Evolutionary conservation across 306 rosid genomes (phyloP), one percentile per base, ranked within the genome.

Genomic region (Prunus campanulata): DNA sequence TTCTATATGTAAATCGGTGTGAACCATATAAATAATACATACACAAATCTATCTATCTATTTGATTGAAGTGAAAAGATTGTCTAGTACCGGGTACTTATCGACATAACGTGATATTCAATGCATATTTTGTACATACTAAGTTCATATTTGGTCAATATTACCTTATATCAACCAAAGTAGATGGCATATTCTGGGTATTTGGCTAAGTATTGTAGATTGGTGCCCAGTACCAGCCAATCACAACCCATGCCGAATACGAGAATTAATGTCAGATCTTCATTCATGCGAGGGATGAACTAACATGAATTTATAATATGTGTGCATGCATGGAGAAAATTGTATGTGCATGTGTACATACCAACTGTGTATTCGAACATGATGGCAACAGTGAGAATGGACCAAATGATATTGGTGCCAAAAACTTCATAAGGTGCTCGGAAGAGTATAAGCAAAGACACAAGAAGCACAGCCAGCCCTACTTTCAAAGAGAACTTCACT

Each of bases 281-380:
- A 39, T 39, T 39, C 44, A 39, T 39, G 9, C 44, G 44, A 18
- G 60, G 29, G n/a, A 20, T 52, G 32, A 22, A 35, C 47, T 22
- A 14, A 5, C 3, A 64, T 13, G 18, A 30, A 71, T 67, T 42
- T 74, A 2, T 48, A 52, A 59, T 22, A 55, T 48, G 54, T 42
- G 16, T 63, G 51, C 25, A 32, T 65, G 60, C 22, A 29, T 59
- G 32, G 18, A 25, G 25, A 13, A 1, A 25, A 5, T 32, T 27
- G 13, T 25, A 27, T 13, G 39, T 3, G 2, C 10, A 14, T 60
- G 13, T 8, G 52, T 2, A 68, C 89, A 39, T 86, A 90, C 97
- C 96, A 50, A 92, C 93, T n/a, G 93, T 92, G 66, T 85, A 88
- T 77, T 92, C 97, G 77, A 90, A 92, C 88, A 90, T 87, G 56